A percentile compares a stretch with the other conserved stretches of the same genome.
Conservation (phyloP, 257 asterid genomes). For the Lantana camara region DNA sequence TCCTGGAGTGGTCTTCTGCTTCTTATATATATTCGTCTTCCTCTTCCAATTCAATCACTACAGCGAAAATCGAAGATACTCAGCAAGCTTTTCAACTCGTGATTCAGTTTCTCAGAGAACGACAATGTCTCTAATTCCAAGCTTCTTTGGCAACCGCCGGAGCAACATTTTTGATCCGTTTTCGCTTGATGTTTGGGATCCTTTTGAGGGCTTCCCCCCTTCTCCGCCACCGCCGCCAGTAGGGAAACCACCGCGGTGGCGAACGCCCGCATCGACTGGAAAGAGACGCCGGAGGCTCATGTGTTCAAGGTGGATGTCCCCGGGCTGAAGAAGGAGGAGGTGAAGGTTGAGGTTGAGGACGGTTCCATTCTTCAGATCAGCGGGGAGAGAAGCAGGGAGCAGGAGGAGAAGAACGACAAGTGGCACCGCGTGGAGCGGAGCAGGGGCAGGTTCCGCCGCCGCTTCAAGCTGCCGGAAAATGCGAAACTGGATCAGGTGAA, state of each 20-base stretch:
- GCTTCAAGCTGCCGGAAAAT: conserved; percentile 28
- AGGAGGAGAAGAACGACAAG: conserved; percentile 29
- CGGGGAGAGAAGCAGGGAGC: conserved; percentile 29
- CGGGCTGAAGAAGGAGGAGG: conserved; percentile 27
- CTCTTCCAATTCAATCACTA: too few relatives aligned
- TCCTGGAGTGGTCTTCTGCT: too few relatives aligned
- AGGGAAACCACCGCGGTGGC: conserved; percentile 7
- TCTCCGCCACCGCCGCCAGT: not conserved
- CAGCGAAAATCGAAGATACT: too few relatives aligned
- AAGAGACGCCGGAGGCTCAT: conserved; percentile 31
- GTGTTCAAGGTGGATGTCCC: conserved; percentile 29
- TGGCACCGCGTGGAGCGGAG: conserved; percentile 29
- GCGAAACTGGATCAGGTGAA: conserved; percentile 23
- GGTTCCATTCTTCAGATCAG: conserved; percentile 24
- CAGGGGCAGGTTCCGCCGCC: conserved; percentile 26
- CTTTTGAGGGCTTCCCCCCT: conserved; percentile 18
- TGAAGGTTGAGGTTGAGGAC: conserved; percentile 28
- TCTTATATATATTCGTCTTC: too few relatives aligned
- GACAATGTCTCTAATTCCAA: too few relatives aligned
- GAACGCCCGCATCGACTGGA: conserved; percentile 28
- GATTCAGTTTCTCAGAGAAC: too few relatives aligned
- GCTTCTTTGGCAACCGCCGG: conserved; percentile 17
- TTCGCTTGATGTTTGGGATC: conserved; percentile 25
- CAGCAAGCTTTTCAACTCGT: too few relatives aligned
- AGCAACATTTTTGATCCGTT: conserved; percentile 29